Base-by-base conservation (phyloP, 1,139 yeast genomes). In the Sugiyamaella sp. region DNA sequence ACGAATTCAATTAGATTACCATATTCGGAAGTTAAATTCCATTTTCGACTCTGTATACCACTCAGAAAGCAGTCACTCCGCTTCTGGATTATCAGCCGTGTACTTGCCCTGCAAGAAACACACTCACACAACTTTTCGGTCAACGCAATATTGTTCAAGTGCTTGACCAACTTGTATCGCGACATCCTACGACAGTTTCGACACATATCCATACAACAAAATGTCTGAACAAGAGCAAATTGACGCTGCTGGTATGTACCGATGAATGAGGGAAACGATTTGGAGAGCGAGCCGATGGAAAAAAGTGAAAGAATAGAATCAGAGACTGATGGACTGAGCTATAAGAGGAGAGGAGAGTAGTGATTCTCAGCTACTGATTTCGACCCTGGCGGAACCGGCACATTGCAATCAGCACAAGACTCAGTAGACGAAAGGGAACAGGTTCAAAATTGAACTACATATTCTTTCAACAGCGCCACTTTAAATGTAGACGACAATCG, bases 181-280 rank as follows among this genome's bases (percentile, higher is more conserved):
- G 14, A 29, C 32, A 35, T 27, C 42, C 22, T 19, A 44, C 48
- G 48, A 44, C 40, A 44, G 48, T 21, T 44, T 51, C 51, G 40
- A 46, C 54, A 41, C 27, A 37, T 38, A 42, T 40, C 40, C 32
- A 40, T 33, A 49, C 46, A 50, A 42, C 56, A 53, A 48, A 42
- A 53, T 53, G 56, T 42, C 56, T 53, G 56, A 53, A 42, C 51
- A 52, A 40, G 51, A 51, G 43, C 51, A 51, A 38, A 46, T 52
- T 48, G 55, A 51, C 44, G 53, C 55, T 54, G 53, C 53, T 41
- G 55, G 55, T 52, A 52, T 49, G 55, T 51, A n/a, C 33, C n/a
- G 17, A 38, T 8, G 47, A 10, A 43, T 9, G 38, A 27, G 38
- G 9, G 24, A 9, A 19, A 33, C n/a, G n/a, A n/a, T 12, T n/a